Evolutionary conservation across 2,329 filamentous ascomycete genomes (phyloP), one percentile per base, ranked within the genome.

Genomic region (Nakataea oryzae): DNA sequence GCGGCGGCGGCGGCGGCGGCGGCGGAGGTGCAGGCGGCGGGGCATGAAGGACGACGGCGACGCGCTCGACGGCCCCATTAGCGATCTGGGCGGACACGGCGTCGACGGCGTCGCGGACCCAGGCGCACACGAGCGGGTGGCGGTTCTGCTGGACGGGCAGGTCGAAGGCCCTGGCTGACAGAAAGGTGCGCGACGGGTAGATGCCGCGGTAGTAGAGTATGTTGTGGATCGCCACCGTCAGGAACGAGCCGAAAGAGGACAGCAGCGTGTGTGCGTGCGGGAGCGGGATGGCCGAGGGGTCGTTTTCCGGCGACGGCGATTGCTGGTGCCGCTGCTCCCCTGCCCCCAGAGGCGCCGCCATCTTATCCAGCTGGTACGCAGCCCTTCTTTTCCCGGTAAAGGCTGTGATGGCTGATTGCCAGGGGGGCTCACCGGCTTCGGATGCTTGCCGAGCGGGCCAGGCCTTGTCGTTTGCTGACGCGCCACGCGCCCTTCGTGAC

Each of bases 71-170:
- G 58, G 73, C 64, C 29, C 80, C 81, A 12, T 79, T 81, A 58
- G 89, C 80, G 47, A 96, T 80, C 75, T 96, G 88, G 3, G 78
- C 79, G 64, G 84, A 80, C 27, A 92, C 83, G 47, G 91, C 88
- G 65, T 86, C 78, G 55, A 95, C 84, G 66, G 92, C 91, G 72
- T 95, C 89, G 70, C 81, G 84, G 74, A 96, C 86, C 89, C 93
- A 97, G 69, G 85, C 78, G 79, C 91, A 96, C 66, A 96, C 89
- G 68, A 85, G 84, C 0, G 93, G 91, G 74, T 96, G 92, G 63
- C 92, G 88, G 64, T 86, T 93, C 72, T 96, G 92, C 69, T 89
- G 88, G 57, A 96, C 88, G 32, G 91, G 83, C 63, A 91, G 86
- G 75, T 93, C 92, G 79, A 93, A 93, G 69, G 90, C 91, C 66